phyloP scores from a whole-genome alignment of 2,329 filamentous ascomycete species.

The Chaetomium sp. region DNA sequence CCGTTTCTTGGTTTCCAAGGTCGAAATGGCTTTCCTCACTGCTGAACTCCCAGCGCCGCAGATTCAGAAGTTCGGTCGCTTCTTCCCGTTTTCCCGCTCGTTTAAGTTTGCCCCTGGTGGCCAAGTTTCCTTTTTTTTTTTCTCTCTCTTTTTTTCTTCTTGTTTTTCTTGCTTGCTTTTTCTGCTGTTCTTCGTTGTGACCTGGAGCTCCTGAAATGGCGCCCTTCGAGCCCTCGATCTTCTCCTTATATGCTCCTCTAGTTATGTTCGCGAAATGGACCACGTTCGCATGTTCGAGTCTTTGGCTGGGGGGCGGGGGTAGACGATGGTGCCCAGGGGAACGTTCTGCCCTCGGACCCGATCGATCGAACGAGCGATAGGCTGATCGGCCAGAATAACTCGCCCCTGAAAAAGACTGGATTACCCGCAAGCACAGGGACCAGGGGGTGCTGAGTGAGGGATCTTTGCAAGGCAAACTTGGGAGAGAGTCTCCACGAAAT shows the following conservation, averaged over 20 bases:
- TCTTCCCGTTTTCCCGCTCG: constrained; percentile 12
- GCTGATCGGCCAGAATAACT: constrained; percentile 21
- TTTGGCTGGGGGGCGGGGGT: background rate
- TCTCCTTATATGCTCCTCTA: background rate
- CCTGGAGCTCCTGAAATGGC: background rate
- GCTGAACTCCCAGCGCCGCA: background rate
- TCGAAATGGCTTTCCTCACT: background rate
- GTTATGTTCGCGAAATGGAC: background rate
- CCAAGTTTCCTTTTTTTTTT: background rate
- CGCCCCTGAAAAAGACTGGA: constrained; percentile 8
- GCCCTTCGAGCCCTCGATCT: background rate
- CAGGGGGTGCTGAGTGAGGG: constrained; percentile 21
- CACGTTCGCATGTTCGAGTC: background rate
- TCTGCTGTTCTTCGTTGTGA: too few species aligned
- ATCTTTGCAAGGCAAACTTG: constrained; percentile 1
- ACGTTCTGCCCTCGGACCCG: background rate
- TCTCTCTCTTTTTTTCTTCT: background rate
- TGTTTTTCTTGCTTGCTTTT: too few species aligned
- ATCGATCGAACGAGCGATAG: constrained; percentile 27
- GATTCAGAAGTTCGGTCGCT: constrained; percentile 7
- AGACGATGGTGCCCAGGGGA: background rate
- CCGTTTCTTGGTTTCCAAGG: too few species aligned
- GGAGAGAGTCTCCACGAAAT: background rate
- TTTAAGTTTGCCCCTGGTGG: background rate
- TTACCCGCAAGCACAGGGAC: constrained; percentile 6